These are phyloP conservation scores for Metschnikowia proteae DNA, from an alignment of 805 yeast genomes.

Conservation along the genomic window DNA sequence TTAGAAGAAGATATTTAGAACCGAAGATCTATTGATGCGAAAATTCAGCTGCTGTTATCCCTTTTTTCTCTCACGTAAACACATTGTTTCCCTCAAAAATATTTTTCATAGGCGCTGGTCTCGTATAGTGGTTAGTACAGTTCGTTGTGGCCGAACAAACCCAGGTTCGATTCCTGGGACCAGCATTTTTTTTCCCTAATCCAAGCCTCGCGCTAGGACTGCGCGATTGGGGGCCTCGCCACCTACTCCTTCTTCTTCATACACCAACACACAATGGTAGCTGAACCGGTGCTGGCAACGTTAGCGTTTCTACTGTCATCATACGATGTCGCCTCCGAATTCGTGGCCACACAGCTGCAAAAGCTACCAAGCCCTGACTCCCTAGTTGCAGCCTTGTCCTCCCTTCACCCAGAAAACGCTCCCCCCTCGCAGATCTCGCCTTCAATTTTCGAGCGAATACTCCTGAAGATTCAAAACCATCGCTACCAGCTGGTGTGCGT, in stretches of 20 bases:
- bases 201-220: not conserved
- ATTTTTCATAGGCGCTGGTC: conserved; percentile 30
- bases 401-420: not conserved
- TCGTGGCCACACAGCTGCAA: conserved; percentile 23
- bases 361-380: conserved; percentile 20
- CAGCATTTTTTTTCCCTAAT: conserved; percentile 32
- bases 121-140: conserved; percentile 49
- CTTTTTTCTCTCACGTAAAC: too few species aligned
- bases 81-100: too few species aligned
- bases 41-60: too few species aligned
- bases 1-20: too few species aligned
- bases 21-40: too few species aligned
- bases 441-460: not conserved
- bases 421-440: conserved; percentile 2
- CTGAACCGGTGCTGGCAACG: conserved; percentile 43
- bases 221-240: not conserved
- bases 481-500: conserved; percentile 6
- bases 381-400: conserved; percentile 3
- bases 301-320: conserved; percentile 24
- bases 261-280: conserved; percentile 33
- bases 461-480: not conserved
- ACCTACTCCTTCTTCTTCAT: not conserved
- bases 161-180: conserved; percentile 52
- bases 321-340: conserved; percentile 21
- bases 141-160: conserved; percentile 49